phyloP scores from a whole-genome alignment of 352 stramenopile genomes.

The Globisporangium ultimum region DNA sequence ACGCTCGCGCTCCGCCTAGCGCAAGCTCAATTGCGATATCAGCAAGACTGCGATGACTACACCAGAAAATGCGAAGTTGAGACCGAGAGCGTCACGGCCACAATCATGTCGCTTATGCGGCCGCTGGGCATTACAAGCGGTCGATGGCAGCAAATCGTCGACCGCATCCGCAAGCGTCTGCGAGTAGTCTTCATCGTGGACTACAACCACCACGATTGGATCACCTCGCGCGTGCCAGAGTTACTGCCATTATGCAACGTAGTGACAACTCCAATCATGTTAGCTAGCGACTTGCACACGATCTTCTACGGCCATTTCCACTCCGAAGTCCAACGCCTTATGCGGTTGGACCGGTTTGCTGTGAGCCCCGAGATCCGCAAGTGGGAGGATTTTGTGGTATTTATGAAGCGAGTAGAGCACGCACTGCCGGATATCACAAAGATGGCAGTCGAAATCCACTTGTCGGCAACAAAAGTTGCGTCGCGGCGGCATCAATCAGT shows the following conservation, averaged over 20 bases:
- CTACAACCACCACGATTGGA: constrained; percentile 8
- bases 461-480: constrained; percentile 1
- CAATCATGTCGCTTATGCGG: constrained; percentile 73
- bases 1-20: constrained; percentile 17
- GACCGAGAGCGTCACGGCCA: constrained; percentile 64
- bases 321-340: constrained; percentile 26
- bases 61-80: constrained; percentile 57
- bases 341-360: constrained; percentile 5
- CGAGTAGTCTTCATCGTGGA: constrained; percentile 47
- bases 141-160: constrained; percentile 64
- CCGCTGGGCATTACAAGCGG: constrained; percentile 65
- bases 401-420: constrained; percentile 20
- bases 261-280: constrained; percentile 24
- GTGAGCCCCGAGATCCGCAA: constrained; percentile 1
- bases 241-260: constrained; percentile 32
- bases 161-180: constrained; percentile 46
- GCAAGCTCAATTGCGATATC: constrained; percentile 44
- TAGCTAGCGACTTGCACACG: constrained; percentile 23
- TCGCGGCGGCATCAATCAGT: neutral
- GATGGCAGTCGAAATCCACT: constrained; percentile 25
- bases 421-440: constrained; percentile 18
- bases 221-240: constrained; percentile 16
- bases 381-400: constrained; percentile 14
- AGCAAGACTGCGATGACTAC: constrained; percentile 66
- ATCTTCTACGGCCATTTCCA: constrained; percentile 46